Percentiles rank a stretch among this genome's conserved stretches.
Conservation (phyloP, 2,329 filamentous ascomycete genomes). For the Byssoonygena ceratinophila region DNA sequence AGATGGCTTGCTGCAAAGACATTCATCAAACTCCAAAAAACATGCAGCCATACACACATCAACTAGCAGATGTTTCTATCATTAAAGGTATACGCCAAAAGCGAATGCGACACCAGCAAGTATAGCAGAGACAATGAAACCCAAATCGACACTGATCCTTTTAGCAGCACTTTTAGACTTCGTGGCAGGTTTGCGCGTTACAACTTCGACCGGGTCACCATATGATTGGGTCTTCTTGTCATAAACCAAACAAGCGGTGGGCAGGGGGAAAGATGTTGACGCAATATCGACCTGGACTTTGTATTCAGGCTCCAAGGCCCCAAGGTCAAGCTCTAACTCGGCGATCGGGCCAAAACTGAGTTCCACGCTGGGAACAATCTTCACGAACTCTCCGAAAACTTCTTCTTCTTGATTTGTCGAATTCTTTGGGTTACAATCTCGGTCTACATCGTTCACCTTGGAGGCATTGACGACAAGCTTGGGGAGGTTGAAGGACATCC, state of each 20-base stretch:
- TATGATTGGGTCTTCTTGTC: constrained; percentile 15
- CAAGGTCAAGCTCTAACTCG: constrained; percentile 17
- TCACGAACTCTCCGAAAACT: constrained; percentile 17
- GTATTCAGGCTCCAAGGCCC: background rate
- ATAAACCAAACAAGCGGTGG: constrained; percentile 18
- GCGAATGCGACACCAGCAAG: background rate
- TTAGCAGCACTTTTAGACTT: background rate
- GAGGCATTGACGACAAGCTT: constrained; percentile 19
- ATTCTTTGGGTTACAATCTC: constrained; percentile 16
- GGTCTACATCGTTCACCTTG: constrained; percentile 17
- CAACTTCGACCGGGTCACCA: constrained; percentile 3
- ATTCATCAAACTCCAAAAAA: no score
- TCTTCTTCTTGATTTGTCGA: background rate
- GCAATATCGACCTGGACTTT: constrained; percentile 8
- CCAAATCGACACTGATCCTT: background rate
- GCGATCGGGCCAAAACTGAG: constrained; percentile 17
- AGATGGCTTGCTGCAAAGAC: no score
- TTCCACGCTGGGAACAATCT: constrained; percentile 18
- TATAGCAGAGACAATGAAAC: no score
- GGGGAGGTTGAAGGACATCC: constrained; percentile 20
- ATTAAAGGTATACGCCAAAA: background rate
- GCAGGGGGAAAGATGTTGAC: constrained; percentile 16
- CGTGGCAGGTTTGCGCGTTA: background rate
- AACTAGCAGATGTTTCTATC: no score
- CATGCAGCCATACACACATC: no score